Evolutionary conservation across 2,329 filamentous ascomycete genomes (phyloP), one percentile per base, ranked within the genome.

Genomic region (Clonostachys chloroleuca): DNA sequence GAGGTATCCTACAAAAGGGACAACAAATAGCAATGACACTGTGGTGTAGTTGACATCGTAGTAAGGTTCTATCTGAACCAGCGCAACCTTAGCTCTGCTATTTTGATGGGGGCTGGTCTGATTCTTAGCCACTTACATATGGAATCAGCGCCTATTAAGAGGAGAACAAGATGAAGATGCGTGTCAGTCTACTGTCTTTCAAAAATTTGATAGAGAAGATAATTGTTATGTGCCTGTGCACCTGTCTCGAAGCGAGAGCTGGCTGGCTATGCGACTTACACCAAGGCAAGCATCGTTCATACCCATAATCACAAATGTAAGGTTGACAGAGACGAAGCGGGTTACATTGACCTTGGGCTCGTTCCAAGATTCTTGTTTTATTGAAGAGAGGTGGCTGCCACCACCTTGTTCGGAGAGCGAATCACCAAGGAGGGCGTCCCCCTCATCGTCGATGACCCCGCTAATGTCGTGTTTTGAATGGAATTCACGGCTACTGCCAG

Each of bases 251-350:
- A 39, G 36, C 10, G 14, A 39, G 36, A n/a, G 17, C 17, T 14
- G 16, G 33, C 13, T 42, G 14, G 16, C 6, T 41, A 18, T 24
- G 34, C 18, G 20, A 70, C 74, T 60, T 68, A 81, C 80, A 40
- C 84, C 84, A 41, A 81, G 74, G 20, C 79, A 78, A 10, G 78
- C 84, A 64, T 89, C 86, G 55, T 86, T 86, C 67, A 84, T 76
- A 7, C 86, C 86, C 70, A 86, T 79, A 34, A 87, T 69, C 17
- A 83, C 66, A 52, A 89, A 81, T 6, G 76, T 74, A 63, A 78
- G 80, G 55, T 84, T 80, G 4, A 81, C 76, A 1, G 79, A 72
- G 35, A 78, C 62, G 42, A 80, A 79, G 37, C 83, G 77, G 54
- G 69, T 82, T 5, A 78, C 65, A 58, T 85, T 88, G 40, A 71